Evolutionary conservation across 176 grass and related monocot species (phyloP), one percentile per base, ranked within the genome.

Genomic region (Oropetium thomaeum): DNA sequence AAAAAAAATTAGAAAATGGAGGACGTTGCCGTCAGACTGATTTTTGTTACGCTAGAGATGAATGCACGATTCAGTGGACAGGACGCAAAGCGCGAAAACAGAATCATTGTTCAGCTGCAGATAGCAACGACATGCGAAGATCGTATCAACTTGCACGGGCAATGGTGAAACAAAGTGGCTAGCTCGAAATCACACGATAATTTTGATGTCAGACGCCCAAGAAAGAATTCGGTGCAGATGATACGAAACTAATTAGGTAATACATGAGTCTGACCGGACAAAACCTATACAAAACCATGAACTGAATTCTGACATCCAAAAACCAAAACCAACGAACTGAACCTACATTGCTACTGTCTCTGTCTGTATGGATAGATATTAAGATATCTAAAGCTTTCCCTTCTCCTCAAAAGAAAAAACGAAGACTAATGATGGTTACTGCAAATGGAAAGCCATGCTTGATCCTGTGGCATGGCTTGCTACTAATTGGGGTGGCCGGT

Each of bases 401-500:
- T 31, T 74, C 31, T 65, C 7, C 5, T 17, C 10, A 10, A 0
- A 12, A 5, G 12, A 27, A 31, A 38, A 31, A 45, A 30, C 13
- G 12, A 9, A 1, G 7, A 13, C 69, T 15, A 42, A 44, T n/a
- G 53, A 12, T 15, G 8, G 37, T 67, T 69, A 70, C 81, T 16
- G 38, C 4, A 65, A 77, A 70, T 39, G 42, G 52, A 52, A 62
- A 71, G 29, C 6, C 23, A 31, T 29, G 44, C 3, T 4, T 1
- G 16, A 19, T 38, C 44, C 4, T 2, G 1, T 22, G 49, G 20
- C 44, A 14, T 47, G 49, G 11, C 17, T 12, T 52, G 4, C 9
- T 29, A n/a, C n/a, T 73, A 83, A 41, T 61, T 78, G 1, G 79
- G 67, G 62, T 87, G 79, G 26, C 74, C 79, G 20, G 40, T 60